phyloP scores from a whole-genome alignment of 2,329 filamentous ascomycete genomes.

The Trichoderma endophyticum region DNA sequence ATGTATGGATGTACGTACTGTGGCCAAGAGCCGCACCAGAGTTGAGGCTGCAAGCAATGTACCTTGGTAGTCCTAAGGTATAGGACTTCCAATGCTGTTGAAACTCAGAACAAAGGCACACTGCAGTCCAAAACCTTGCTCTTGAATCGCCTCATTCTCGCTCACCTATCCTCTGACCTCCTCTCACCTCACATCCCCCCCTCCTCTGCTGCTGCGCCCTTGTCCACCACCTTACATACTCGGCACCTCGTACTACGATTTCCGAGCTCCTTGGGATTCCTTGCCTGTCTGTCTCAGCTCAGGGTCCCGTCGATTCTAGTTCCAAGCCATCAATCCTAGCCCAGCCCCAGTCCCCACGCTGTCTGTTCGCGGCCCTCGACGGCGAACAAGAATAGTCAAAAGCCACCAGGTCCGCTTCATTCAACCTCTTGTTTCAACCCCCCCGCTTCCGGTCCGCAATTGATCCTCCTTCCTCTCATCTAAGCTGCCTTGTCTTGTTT shows the following conservation, averaged over 20 bases:
- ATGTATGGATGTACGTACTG: not conserved
- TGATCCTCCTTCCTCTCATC: not conserved
- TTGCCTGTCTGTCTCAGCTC: constrained; percentile 20
- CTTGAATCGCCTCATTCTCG: constrained; percentile 1
- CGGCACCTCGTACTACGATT: not conserved
- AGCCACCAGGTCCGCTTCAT: constrained; percentile 8
- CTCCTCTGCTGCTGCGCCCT: not conserved
- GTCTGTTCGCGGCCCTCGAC: constrained; percentile 13
- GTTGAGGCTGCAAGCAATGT: not conserved
- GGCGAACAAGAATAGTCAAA: constrained; percentile 9
- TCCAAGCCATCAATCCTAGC: constrained; percentile 7
- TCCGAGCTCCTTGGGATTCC: not conserved
- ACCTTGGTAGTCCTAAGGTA: too few species aligned
- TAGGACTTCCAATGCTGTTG: not conserved
- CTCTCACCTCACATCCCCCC: not conserved
- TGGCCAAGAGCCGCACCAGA: not conserved
- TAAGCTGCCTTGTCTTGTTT: not conserved
- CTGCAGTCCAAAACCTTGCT: not conserved
- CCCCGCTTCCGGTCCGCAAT: constrained; percentile 18
- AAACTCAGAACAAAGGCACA: not conserved
- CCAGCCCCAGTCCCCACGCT: constrained; percentile 13
- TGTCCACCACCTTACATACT: not conserved
- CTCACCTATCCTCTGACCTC: not conserved
- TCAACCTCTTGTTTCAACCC: constrained; percentile 10
- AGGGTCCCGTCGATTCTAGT: constrained; percentile 14